Conservation (phyloP, 768 basidiomycete species). For the Lentinula sp. region DNA sequence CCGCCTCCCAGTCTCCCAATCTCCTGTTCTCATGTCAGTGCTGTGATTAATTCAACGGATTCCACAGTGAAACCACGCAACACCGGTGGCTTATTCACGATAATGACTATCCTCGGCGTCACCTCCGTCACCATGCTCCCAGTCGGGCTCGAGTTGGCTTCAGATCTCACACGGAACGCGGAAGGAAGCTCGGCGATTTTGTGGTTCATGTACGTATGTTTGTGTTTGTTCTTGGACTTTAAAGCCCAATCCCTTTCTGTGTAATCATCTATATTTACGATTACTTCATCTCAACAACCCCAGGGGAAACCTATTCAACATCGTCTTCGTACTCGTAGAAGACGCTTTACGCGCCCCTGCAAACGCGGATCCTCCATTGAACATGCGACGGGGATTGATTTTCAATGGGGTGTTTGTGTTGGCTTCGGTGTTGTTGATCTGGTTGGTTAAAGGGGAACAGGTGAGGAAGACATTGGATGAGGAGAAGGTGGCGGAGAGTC, state of each 20-base stretch:
- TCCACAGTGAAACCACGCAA: constrained; percentile 57
- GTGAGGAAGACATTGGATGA: constrained; percentile 59
- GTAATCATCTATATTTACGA: neutral
- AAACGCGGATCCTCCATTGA: constrained; percentile 60
- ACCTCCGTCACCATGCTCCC: constrained; percentile 68
- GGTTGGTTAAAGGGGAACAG: constrained; percentile 56
- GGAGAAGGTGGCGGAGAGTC: constrained; percentile 24
- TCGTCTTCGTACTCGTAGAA: constrained; percentile 65
- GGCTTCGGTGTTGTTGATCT: constrained; percentile 30
- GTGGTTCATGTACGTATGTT: constrained; percentile 58
- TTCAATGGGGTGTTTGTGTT: constrained; percentile 54
- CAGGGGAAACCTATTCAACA: constrained; percentile 62
- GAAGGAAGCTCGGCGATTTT: constrained; percentile 71
- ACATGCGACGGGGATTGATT: constrained; percentile 65
- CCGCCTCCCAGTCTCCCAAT: too few relatives aligned
- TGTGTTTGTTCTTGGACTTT: too few relatives aligned
- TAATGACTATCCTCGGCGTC: constrained; percentile 66
- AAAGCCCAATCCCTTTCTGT: constrained; percentile 3
- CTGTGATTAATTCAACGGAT: constrained; percentile 1
- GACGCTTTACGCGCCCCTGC: constrained; percentile 61
- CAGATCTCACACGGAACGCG: constrained; percentile 75
- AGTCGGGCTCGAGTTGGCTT: constrained; percentile 69
- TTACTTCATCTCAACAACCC: neutral
- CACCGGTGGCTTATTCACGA: constrained; percentile 49
- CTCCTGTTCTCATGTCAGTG: neutral